Base-by-base conservation (phyloP, 768 basidiomycete genomes). In the Krasilnikovozyma curviuscula region DNA sequence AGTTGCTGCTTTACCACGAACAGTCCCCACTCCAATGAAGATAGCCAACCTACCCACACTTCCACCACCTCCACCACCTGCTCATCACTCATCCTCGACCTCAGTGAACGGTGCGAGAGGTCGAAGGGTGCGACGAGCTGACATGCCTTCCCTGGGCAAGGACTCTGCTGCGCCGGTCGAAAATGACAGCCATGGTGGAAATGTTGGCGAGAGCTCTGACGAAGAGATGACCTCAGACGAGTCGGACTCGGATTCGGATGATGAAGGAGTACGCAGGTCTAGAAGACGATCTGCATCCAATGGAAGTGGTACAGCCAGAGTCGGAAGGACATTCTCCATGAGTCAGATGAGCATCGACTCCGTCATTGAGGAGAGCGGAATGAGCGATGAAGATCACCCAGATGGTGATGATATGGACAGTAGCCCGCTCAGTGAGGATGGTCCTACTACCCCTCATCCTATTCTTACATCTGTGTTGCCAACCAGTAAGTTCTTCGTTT, bases 21-120 rank as follows among this genome's bases (percentile, higher is more conserved):
- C 31, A 0, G 39, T 42, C 6, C 50, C 50, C 3, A 38, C 44
- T 28, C 50, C 50, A 16, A 47, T 47, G 50, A 44, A 39, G 3
- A 32, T 52, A 14, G 34, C 50, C 40, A 52, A 52, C 33, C 41
- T 52, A 13, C 50, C 50, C 3, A 52, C 46, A 0, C 28, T 52
- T 25, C 50, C 45, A 14, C 8, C 45, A 13, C 35, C 45, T 6
- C 12, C 19, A 25, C 14, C 44, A 10, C 44, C 44, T 52, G 32
- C 23, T 52, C n/a, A 42, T 48, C 39, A 48, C 47, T 40, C 45
- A 33, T 30, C n/a, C 19, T 27, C 35, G 45, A 37, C 41, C 5
- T 18, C n/a, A 30, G 2, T n/a, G 14, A 4, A 25, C 2, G 16
- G 27, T 19, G 21, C 28, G 25, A 14, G 16, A 3, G 41, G 41